phyloP scores from a whole-genome alignment of 2,329 filamentous ascomycete species.

The Pyricularia pennisetigena region DNA sequence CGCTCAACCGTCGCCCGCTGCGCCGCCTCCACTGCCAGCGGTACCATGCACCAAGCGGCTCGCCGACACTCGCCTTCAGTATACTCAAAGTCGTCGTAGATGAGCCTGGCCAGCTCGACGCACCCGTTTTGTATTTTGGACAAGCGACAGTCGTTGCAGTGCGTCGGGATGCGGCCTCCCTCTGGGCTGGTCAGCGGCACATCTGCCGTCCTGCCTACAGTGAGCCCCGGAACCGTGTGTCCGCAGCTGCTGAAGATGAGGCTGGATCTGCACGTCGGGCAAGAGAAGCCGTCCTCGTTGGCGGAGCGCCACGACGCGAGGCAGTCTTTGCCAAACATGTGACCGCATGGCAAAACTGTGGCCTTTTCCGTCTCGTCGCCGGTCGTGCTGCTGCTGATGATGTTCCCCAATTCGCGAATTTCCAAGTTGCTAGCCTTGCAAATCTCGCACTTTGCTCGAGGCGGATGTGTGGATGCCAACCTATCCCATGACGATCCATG shows the following conservation, averaged over 20 bases:
- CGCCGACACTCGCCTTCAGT: background rate
- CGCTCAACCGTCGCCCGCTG: background rate
- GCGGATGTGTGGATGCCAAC: background rate
- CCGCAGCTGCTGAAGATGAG: background rate
- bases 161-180: conserved; percentile 1
- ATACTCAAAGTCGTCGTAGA: background rate
- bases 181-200: background rate
- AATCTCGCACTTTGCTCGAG: background rate
- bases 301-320: background rate
- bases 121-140: background rate
- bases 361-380: background rate
- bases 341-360: background rate
- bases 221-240: background rate
- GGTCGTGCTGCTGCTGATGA: background rate
- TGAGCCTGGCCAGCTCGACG: background rate
- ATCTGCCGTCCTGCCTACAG: background rate
- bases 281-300: background rate
- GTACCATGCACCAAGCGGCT: background rate
- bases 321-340: conserved; percentile 1
- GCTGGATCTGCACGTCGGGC: background rate
- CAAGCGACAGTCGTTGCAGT: background rate
- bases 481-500: too few relatives aligned
- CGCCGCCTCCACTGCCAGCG: background rate
- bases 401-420: background rate
- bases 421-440: background rate